phyloP scores from a whole-genome alignment of 2,329 filamentous ascomycete species.

The Cladophialophora psammophila region DNA sequence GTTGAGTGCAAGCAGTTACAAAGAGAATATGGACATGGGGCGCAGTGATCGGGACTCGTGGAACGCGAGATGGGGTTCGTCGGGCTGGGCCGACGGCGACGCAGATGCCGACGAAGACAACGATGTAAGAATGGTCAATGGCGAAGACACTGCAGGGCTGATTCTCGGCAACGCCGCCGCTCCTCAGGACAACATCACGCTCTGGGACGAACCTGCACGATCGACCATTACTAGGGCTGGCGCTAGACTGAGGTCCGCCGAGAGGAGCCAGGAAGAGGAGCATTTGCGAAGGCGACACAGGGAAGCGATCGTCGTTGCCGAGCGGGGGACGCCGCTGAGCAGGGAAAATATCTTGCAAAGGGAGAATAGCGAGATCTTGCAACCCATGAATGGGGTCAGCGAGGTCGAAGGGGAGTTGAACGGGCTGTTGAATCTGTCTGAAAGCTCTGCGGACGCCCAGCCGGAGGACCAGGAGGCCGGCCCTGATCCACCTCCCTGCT shows the following conservation, averaged over 20 bases:
- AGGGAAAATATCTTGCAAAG: constrained; percentile 79
- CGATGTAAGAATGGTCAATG: constrained; percentile 61
- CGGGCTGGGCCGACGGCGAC: constrained; percentile 44
- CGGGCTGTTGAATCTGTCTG: constrained; percentile 30
- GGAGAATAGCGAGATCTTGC: constrained; percentile 42
- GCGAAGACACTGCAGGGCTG: constrained; percentile 57
- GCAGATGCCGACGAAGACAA: constrained; percentile 57
- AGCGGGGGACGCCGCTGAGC: constrained; percentile 77
- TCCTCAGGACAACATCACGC: constrained; percentile 13
- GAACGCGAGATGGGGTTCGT: not conserved
- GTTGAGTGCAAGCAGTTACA: constrained; percentile 52
- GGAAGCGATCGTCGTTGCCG: constrained; percentile 90
- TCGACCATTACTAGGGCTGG: constrained; percentile 9
- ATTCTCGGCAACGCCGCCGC: not conserved
- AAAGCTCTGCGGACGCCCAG: not conserved
- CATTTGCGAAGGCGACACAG: constrained; percentile 77
- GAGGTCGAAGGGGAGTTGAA: constrained; percentile 34
- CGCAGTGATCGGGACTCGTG: constrained; percentile 5
- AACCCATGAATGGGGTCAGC: constrained; percentile 30
- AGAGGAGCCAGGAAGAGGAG: constrained; percentile 53
- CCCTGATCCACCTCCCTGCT: not conserved
- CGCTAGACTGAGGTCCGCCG: constrained; percentile 27
- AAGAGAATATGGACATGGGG: constrained; percentile 38
- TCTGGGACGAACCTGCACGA: constrained; percentile 22
- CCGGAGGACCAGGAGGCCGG: not conserved